Percentiles rank a stretch among this genome's conserved stretches.
Conservation (phyloP, 2,329 filamentous ascomycete genomes). For the Alternaria hordeiaustralica region DNA sequence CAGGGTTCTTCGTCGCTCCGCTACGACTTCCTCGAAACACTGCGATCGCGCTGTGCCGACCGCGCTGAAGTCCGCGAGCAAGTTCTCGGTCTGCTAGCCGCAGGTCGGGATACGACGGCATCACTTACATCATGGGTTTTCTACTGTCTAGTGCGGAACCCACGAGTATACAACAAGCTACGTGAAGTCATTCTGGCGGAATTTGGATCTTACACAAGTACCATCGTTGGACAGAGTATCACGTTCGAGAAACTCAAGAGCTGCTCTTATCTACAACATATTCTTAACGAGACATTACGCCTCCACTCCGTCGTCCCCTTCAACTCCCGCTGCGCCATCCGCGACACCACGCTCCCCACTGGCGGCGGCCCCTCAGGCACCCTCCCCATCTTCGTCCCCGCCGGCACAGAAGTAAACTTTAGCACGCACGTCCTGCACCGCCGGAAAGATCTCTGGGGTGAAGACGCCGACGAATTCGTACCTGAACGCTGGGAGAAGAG, state of each 20-base stretch:
- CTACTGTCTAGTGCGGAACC: conserved; percentile 28
- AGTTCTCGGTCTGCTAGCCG: conserved; percentile 59
- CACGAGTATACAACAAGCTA: conserved; percentile 46
- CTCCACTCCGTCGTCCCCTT: conserved; percentile 29
- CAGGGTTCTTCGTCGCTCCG: background rate
- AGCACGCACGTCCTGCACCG: conserved; percentile 25
- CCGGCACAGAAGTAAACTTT: conserved; percentile 18
- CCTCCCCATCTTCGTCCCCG: conserved; percentile 30
- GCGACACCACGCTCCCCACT: conserved; percentile 34
- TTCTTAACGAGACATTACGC: conserved; percentile 33
- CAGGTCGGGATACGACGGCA: conserved; percentile 59
- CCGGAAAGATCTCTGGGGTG: conserved; percentile 26
- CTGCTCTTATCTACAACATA: conserved; percentile 25
- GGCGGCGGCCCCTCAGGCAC: conserved; percentile 36
- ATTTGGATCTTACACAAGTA: conserved; percentile 44
- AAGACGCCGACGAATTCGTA: conserved; percentile 28
- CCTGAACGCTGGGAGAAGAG: conserved; percentile 32
- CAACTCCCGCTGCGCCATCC: conserved; percentile 27
- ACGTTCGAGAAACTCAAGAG: conserved; percentile 15
- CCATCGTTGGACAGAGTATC: background rate
- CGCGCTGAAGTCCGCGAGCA: conserved; percentile 36
- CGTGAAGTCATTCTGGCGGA: conserved; percentile 40
- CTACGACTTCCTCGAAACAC: conserved; percentile 9
- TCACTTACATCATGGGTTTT: conserved; percentile 54
- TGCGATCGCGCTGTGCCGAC: conserved; percentile 2